phyloP scores from a whole-genome alignment of 2,329 filamentous ascomycete species.

The Coleophoma eucalyptorum region DNA sequence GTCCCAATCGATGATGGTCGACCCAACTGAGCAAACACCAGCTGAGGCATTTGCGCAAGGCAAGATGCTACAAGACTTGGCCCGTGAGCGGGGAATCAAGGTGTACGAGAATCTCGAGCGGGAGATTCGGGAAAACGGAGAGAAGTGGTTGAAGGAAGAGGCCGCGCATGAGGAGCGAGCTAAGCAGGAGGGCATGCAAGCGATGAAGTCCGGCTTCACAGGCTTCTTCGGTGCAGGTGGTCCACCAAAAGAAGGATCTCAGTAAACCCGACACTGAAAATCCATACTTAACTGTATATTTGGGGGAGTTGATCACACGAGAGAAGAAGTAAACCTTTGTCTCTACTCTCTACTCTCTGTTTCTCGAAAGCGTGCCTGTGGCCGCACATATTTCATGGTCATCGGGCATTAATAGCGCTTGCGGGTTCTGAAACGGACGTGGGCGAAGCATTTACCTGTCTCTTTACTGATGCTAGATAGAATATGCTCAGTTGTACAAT shows the following conservation, averaged over 20 bases:
- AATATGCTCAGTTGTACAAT: neutral
- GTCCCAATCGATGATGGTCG: conserved; percentile 65
- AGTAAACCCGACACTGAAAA: neutral
- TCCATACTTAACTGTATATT: neutral
- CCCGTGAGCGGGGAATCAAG: conserved; percentile 84
- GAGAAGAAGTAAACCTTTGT: neutral
- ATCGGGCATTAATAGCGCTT: neutral
- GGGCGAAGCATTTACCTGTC: neutral
- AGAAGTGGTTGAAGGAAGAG: conserved; percentile 95
- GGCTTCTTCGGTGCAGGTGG: conserved; percentile 42
- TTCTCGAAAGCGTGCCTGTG: neutral
- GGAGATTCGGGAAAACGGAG: conserved; percentile 89
- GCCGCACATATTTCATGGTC: neutral
- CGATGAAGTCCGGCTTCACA: conserved; percentile 78
- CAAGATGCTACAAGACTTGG: conserved; percentile 96
- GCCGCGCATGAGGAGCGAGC: conserved; percentile 82
- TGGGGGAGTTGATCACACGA: neutral
- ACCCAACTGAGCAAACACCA: conserved; percentile 54
- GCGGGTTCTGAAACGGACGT: neutral
- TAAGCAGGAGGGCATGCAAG: conserved; percentile 87
- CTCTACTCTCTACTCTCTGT: neutral
- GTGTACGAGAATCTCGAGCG: conserved; percentile 87
- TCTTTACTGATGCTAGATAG: neutral
- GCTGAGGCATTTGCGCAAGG: conserved; percentile 81
- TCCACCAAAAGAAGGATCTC: neutral